These are phyloP conservation scores for Tylopilus sp. DNA, from an alignment of 768 basidiomycete species.

Conservation along the genomic window DNA sequence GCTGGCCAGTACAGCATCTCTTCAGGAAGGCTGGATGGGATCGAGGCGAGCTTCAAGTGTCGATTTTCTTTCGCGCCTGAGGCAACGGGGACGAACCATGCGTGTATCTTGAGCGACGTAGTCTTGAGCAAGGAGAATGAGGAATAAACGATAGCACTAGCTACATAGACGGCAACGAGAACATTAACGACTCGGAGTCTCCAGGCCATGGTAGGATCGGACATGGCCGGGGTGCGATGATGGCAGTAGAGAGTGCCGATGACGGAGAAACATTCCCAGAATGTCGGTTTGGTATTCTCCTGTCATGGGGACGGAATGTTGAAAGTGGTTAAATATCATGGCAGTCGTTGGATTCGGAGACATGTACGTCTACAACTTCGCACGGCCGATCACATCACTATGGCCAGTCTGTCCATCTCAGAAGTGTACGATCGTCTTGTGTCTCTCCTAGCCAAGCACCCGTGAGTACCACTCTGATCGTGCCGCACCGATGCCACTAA, in stretches of 20 bases:
- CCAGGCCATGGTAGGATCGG: constrained; percentile 5
- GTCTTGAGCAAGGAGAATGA: constrained; percentile 23
- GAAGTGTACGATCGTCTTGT: constrained; percentile 21
- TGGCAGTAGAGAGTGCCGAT: neutral
- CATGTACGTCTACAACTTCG: neutral
- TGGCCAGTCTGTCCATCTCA: neutral
- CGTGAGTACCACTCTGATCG: constrained; percentile 20
- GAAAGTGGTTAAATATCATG: neutral
- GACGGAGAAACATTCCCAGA: neutral
- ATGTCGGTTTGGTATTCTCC: constrained; percentile 16
- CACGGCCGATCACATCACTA: neutral
- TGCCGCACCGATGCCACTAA: neutral
- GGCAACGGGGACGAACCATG: constrained; percentile 2
- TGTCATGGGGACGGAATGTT: neutral
- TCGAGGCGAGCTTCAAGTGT: neutral
- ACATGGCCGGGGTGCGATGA: neutral
- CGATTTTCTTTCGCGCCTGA: neutral
- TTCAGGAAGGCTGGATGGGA: no score
- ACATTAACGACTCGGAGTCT: constrained; percentile 16
- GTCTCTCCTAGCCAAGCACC: constrained; percentile 21
- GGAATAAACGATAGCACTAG: constrained; percentile 30
- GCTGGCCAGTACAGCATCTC: no score
- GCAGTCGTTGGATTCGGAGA: neutral
- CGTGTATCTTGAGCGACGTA: constrained; percentile 7
- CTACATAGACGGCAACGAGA: constrained; percentile 21